Base-by-base conservation (phyloP, 345 rosid species). In the Rhizophora apiculata region DNA sequence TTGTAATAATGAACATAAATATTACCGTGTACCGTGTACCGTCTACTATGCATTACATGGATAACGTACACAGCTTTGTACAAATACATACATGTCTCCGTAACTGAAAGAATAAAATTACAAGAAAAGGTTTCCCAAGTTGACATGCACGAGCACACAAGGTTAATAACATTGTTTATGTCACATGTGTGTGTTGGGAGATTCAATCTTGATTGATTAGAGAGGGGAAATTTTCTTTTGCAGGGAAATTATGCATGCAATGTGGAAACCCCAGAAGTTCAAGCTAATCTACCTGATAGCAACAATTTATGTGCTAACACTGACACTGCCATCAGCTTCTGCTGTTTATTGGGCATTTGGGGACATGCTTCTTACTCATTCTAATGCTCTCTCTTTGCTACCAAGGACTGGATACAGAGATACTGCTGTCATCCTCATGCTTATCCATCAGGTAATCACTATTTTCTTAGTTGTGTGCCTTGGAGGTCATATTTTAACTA, bases 231-330 rank as follows among this genome's bases (percentile, higher is more conserved):
- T 43, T 43, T 43, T 11, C 18, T 43, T 13, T 4, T 68, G 64
- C 53, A 94, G 98, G 83, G 97, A 94, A 80, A 89, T 94, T 26
- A 94, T 94, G 98, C 98, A 94, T 69, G 98, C 98, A 0, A 94
- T 91, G 98, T 94, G 98, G 98, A 94, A 91, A 81, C 98, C 98
- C 2, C 98, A 91, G 78, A 94, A 89, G 80, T 94, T 94, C 88
- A 94, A 94, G 87, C 67, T 84, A 31, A 89, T 94, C 62, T 94
- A 94, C 81, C 75, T 94, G 82, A 31, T 87, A 22, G 98, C 97
- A 59, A 94, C 97, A 53, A 71, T 94, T 16, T 94, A 89, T 58
- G 98, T 94, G 55, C 73, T 91, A 73, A 94, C 98, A 58, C 82
- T 94, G 49, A 94, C 98, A 21, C 63, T 94, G 54, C 97, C 98